Conservation (phyloP, 148 eudicot genomes). For the Spergularia marina region DNA sequence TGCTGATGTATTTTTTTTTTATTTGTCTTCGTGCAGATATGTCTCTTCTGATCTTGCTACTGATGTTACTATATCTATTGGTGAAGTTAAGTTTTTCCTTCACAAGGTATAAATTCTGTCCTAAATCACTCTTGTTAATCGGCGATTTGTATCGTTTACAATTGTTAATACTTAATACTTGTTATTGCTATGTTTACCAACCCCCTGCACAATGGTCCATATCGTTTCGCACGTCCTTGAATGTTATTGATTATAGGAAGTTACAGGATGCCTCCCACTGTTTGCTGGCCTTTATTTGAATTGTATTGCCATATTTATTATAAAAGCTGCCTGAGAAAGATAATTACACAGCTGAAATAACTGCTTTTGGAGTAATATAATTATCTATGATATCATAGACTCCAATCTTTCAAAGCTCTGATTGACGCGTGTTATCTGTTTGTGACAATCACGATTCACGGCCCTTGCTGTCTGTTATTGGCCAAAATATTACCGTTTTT, state of each 20-base stretch:
- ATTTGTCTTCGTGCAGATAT: slow-evolving; percentile 43
- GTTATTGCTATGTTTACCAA: not conserved
- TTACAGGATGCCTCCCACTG: not conserved
- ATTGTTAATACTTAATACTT: too few species aligned
- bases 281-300: not conserved
- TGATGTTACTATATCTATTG: slow-evolving; percentile 54
- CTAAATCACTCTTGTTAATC: not conserved
- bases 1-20: not conserved
- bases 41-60: slow-evolving; percentile 65
- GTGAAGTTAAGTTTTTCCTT: slow-evolving; percentile 57
- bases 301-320: not conserved
- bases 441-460: not conserved
- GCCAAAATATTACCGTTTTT: not conserved
- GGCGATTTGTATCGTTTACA: not conserved
- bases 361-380: not conserved
- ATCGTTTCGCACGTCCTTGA: not conserved
- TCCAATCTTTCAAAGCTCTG: not conserved
- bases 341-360: not conserved
- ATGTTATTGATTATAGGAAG: not conserved
- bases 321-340: not conserved
- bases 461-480: not conserved
- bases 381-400: not conserved
- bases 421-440: not conserved
- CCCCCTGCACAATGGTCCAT: not conserved
- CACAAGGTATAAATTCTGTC: slow-evolving; percentile 52